Percentiles rank a stretch among this genome's conserved stretches.
These are phyloP conservation scores for Acanthochlamys bracteata DNA, from an alignment of 106 monocot species.

Conservation along the genomic window DNA sequence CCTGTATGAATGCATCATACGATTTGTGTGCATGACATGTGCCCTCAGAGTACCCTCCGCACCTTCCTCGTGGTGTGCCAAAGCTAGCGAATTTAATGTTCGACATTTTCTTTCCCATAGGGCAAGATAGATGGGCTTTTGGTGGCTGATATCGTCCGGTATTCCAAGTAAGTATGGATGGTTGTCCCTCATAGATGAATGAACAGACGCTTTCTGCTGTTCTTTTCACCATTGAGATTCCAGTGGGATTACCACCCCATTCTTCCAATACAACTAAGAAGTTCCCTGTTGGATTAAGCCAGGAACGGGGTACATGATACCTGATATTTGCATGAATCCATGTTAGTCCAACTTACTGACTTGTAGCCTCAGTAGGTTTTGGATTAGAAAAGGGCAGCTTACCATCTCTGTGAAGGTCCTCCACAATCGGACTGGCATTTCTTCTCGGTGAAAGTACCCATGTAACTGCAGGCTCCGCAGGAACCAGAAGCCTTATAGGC, in stretches of 20 bases:
- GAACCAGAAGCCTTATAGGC: constrained; percentile 60
- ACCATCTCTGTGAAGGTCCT: constrained; percentile 71
- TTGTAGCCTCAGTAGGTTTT: background rate
- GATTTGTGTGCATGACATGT: constrained; percentile 27
- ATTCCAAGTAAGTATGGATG: constrained; percentile 9
- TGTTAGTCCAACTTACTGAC: background rate
- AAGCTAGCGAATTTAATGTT: constrained; percentile 30
- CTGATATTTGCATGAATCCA: constrained; percentile 10
- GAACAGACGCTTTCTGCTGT: constrained; percentile 16
- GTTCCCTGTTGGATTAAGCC: constrained; percentile 37
- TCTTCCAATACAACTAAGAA: constrained; percentile 39
- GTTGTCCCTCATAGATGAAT: constrained; percentile 18
- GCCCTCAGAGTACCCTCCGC: constrained; percentile 28
- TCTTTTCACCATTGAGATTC: constrained; percentile 34
- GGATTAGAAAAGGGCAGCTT: background rate
- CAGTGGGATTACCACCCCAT: constrained; percentile 37
- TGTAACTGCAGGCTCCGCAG: constrained; percentile 54
- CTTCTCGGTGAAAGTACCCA: constrained; percentile 43
- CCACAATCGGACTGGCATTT: constrained; percentile 60
- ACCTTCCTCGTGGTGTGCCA: constrained; percentile 22
- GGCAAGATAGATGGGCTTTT: constrained; percentile 20
- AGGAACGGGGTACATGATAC: constrained; percentile 42
- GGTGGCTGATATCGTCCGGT: constrained; percentile 5
- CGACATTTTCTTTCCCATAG: constrained; percentile 17
- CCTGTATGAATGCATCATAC: constrained; percentile 24